These are phyloP conservation scores for Dictyostelium brefeldianum DNA, from an alignment of 78 protist species.

Conservation along the genomic window DNA sequence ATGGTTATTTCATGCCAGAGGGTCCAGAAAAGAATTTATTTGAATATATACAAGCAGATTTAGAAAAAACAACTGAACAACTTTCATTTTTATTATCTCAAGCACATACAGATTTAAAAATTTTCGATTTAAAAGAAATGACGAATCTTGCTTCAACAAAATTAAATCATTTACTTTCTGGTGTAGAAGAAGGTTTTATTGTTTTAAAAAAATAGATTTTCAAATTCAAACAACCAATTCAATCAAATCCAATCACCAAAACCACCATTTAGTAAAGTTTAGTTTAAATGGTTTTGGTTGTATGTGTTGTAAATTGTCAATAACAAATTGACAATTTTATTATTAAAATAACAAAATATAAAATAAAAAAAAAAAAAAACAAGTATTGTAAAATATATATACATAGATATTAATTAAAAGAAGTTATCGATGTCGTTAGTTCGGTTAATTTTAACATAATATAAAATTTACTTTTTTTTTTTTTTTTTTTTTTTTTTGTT, in stretches of 20 bases:
- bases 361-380: neutral
- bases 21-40: slow-evolving; percentile 80
- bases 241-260: too few relatives aligned
- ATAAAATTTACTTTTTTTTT: too few relatives aligned
- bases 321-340: too few relatives aligned
- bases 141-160: slow-evolving; percentile 61
- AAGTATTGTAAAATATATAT: too few relatives aligned
- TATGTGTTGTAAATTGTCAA: too few relatives aligned
- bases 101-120: slow-evolving; percentile 2
- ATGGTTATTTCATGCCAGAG: slow-evolving; percentile 55
- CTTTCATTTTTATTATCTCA: slow-evolving; percentile 61
- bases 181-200: slow-evolving; percentile 67
- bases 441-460: too few relatives aligned
- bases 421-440: too few relatives aligned
- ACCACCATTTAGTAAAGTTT: neutral
- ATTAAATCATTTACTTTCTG: slow-evolving; percentile 32
- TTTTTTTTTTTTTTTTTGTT: too few relatives aligned
- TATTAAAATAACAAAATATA: neutral
- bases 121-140: slow-evolving; percentile 53
- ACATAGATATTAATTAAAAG: too few relatives aligned
- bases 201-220: neutral
- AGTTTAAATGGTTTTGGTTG: too few relatives aligned
- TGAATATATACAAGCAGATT: slow-evolving; percentile 65
- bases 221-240: neutral
- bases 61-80: slow-evolving; percentile 74